Conservation (phyloP, 345 rosid genomes). For the Anacardium occidentale region DNA sequence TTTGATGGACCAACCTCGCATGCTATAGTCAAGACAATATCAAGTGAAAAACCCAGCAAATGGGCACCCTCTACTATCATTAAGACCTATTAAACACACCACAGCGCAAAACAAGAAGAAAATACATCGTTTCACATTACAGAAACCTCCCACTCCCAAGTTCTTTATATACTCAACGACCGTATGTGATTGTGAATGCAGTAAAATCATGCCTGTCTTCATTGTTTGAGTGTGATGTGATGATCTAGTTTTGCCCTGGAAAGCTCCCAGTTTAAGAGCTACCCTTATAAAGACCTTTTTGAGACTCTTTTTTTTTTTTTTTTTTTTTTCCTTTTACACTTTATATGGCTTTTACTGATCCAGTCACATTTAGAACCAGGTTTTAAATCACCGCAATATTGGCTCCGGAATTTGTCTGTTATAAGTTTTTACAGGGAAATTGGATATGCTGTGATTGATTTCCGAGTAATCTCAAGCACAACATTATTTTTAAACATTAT, state of each 20-base stretch:
- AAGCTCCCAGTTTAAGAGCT: neutral
- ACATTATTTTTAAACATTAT: too few relatives aligned
- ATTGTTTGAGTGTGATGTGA: too few relatives aligned
- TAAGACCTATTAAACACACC: too few relatives aligned
- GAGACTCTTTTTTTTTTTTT: neutral
- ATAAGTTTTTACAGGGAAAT: neutral
- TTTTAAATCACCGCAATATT: neutral
- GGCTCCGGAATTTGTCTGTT: neutral
- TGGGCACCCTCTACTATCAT: too few relatives aligned
- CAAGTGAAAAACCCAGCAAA: too few relatives aligned
- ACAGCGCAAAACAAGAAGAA: conserved; percentile 23
- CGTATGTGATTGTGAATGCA: neutral
- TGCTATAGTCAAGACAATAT: too few relatives aligned
- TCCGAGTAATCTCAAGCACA: conserved; percentile 24
- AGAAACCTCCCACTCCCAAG: conserved; percentile 24
- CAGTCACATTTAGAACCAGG: neutral
- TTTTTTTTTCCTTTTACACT: neutral
- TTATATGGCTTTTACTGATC: neutral
- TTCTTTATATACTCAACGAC: neutral
- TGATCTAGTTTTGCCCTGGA: neutral
- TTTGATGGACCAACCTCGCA: too few relatives aligned
- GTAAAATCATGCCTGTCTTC: neutral
- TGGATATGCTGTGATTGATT: conserved; percentile 22
- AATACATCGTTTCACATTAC: too few relatives aligned
- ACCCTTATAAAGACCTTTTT: neutral